phyloP scores from a whole-genome alignment of 345 rosid genomes.

The Rhizophora mangle region DNA sequence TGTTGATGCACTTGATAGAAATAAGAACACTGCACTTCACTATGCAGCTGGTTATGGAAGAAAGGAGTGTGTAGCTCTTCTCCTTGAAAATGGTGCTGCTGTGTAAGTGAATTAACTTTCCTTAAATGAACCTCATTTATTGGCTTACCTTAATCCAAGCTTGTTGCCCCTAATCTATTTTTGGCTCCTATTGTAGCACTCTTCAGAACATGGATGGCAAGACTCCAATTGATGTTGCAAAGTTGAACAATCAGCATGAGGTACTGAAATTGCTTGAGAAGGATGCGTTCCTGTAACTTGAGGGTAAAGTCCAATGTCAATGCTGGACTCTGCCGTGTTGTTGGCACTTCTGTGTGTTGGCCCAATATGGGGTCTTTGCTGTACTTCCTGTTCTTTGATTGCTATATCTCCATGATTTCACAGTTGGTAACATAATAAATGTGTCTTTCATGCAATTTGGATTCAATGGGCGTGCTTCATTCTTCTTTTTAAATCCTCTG shows the following conservation, averaged over 20 bases:
- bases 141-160: not conserved
- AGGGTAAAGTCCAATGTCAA: not conserved
- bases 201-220: constrained; percentile 95
- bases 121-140: not conserved
- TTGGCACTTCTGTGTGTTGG: not conserved
- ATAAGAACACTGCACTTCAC: constrained; percentile 95
- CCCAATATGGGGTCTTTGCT: not conserved
- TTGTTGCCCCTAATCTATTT: not conserved
- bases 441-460: not conserved
- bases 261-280: constrained; percentile 92
- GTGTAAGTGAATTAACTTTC: constrained; percentile 56
- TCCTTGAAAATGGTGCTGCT: constrained; percentile 88
- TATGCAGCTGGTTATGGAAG: constrained; percentile 98
- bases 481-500: not conserved
- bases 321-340: not conserved
- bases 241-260: constrained; percentile 86
- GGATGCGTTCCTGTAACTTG: constrained; percentile 77
- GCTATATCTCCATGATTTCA: not conserved
- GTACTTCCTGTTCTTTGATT: not conserved
- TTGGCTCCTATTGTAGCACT: constrained; percentile 44
- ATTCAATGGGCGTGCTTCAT: constrained; percentile 8
- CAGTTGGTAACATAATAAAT: not conserved
- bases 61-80: constrained; percentile 90
- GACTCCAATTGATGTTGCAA: constrained; percentile 95
- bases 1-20: constrained; percentile 90